Percentiles rank a stretch among this genome's conserved stretches.
Conservation (phyloP, 345 rosid genomes). For the Citrus reticulata region DNA sequence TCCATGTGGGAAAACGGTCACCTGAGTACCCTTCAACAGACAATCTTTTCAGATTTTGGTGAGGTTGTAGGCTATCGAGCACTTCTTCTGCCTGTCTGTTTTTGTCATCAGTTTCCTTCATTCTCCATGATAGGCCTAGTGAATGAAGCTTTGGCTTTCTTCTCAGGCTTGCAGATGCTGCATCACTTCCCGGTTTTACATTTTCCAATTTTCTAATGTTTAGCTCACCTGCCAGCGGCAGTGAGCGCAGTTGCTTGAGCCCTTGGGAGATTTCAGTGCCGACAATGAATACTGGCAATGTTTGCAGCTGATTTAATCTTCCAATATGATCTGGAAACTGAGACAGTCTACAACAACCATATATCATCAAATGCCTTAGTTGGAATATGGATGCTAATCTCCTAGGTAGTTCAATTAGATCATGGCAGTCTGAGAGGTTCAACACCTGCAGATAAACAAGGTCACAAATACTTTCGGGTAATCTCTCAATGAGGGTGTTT, state of each 20-base stretch:
- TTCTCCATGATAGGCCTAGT: slow-evolving; percentile 15
- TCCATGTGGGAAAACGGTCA: slow-evolving; percentile 5
- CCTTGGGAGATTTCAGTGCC: background rate
- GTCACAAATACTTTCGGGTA: slow-evolving; percentile 17
- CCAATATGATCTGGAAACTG: slow-evolving; percentile 10
- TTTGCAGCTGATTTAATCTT: slow-evolving; percentile 10
- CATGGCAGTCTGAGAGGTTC: slow-evolving; percentile 16
- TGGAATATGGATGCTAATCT: background rate
- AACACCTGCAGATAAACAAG: slow-evolving; percentile 17
- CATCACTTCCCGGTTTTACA: background rate
- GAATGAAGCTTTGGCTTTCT: slow-evolving; percentile 5
- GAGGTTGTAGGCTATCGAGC: slow-evolving; percentile 1
- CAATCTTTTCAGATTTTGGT: slow-evolving; percentile 1
- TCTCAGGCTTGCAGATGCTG: background rate
- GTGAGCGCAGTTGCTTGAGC: background rate
- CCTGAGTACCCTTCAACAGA: slow-evolving; percentile 7
- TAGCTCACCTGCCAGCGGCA: slow-evolving; percentile 19
- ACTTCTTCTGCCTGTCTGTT: background rate
- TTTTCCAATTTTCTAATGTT: slow-evolving; percentile 12
- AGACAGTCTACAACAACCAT: slow-evolving; percentile 14
- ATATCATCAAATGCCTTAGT: slow-evolving; percentile 17
- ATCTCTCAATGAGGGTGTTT: slow-evolving; percentile 1
- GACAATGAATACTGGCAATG: slow-evolving; percentile 21
- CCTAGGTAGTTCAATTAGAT: slow-evolving; percentile 19
- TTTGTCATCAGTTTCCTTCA: background rate